Base-by-base conservation (phyloP, 2,329 filamentous ascomycete genomes). In the Ceratocystis destructans region DNA sequence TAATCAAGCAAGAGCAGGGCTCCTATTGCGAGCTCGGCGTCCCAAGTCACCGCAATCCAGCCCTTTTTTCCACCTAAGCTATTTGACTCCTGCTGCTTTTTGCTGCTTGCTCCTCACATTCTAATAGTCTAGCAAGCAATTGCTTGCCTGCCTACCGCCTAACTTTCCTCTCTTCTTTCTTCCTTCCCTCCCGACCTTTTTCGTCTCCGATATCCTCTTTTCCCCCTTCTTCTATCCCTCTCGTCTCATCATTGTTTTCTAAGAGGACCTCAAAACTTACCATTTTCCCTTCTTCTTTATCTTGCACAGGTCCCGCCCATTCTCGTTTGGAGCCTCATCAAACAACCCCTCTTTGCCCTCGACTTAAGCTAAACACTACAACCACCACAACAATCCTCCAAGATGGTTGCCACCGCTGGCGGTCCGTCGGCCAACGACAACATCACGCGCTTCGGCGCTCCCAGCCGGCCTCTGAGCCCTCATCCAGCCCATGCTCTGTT, bases 361-460 rank as follows among this genome's bases (percentile, higher is more conserved):
- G 28, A 65, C 53, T 61, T 20, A 25, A 41, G 57, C n/a, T 17
- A 41, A 64, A 22, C 22, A 45, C 61, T 22, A 22, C 44, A 17
- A 63, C 37, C 44, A 63, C 25, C 61, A 63, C 61, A 6, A 63
- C 61, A 45, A 31, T 48, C 53, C 64, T 53, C 41, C 64, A 68
- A 44, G 59, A 68, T 68, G 66, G 67, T 62, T 61, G 76, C 77
- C 73, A 80, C 76, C 73, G 75, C 79, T 72, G 79, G 79, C 73
- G 77, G 76, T 70, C 75, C 82, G 70, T 90, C 88, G 76, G 92
- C 90, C 78, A 96, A 99, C 83, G 94, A 99, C 83, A 97, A 97
- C 82, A 97, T 99, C 80, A 88, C 89, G 78, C 91, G 94, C 73
- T 99, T 99, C 79, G 85, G 87, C 73, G 90, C 93, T 74, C 90